phyloP scores from a whole-genome alignment of 2,329 filamentous ascomycete species.

The Ceratocystis cubensis region DNA sequence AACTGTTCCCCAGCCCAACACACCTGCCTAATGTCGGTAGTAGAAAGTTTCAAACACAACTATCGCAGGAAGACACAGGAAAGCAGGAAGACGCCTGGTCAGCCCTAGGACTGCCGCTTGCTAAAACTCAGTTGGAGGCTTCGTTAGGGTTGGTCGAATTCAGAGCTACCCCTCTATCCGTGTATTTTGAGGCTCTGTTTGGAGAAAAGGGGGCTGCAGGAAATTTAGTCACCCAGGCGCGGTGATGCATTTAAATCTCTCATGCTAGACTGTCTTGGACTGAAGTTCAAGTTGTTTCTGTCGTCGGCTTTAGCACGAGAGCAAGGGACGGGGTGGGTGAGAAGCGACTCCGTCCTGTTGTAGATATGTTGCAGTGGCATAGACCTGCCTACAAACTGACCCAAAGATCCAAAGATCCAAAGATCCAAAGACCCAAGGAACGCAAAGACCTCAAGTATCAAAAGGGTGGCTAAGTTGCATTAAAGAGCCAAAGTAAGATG shows the following conservation, averaged over 20 bases:
- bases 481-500: no score
- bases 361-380: no score
- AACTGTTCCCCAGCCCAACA: neutral
- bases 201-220: neutral
- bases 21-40: neutral
- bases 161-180: neutral
- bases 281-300: neutral
- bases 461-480: no score
- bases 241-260: neutral
- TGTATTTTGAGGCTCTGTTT: neutral
- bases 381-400: no score
- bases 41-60: neutral
- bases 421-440: no score
- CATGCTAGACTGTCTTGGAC: neutral
- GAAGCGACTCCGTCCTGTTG: no score
- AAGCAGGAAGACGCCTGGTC: neutral
- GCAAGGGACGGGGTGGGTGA: neutral
- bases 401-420: no score
- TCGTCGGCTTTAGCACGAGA: neutral
- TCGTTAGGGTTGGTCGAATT: neutral
- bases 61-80: neutral
- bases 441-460: no score
- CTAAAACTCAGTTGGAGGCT: neutral
- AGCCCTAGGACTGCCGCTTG: neutral
- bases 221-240: no score